Conservation (phyloP, 345 rosid genomes). For the Leavenworthia alabamica region DNA sequence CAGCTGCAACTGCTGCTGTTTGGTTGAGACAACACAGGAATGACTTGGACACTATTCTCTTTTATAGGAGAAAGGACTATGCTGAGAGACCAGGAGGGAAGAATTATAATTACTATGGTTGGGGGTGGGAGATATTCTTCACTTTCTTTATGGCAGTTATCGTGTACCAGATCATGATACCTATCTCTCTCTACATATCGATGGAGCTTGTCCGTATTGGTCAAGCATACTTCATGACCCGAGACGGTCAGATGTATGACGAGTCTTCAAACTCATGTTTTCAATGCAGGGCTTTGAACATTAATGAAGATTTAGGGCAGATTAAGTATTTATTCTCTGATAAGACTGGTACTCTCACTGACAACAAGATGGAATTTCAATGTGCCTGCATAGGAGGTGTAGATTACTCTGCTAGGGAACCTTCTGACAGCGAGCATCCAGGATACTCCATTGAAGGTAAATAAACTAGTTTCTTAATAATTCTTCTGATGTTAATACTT, state of each 20-base stretch:
- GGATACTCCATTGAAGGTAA: slow-evolving; percentile 63
- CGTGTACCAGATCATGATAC: slow-evolving; percentile 98
- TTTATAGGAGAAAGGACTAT: slow-evolving; percentile 59
- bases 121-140: slow-evolving; percentile 88
- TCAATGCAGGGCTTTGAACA: slow-evolving; percentile 93
- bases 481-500: background rate
- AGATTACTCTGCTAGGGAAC: slow-evolving; percentile 57
- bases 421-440: slow-evolving; percentile 32
- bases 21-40: slow-evolving; percentile 69
- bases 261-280: slow-evolving; percentile 72
- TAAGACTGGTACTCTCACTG: slow-evolving; percentile 98
- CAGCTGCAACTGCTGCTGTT: slow-evolving; percentile 59
- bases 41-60: slow-evolving; percentile 58
- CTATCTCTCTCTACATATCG: slow-evolving; percentile 95
- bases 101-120: slow-evolving; percentile 71
- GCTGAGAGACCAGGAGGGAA: slow-evolving; percentile 29
- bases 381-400: slow-evolving; percentile 91
- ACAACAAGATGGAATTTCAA: slow-evolving; percentile 97
- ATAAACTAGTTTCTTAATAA: background rate
- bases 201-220: slow-evolving; percentile 99
- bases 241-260: slow-evolving; percentile 65
- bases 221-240: slow-evolving; percentile 95
- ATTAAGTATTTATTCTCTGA: slow-evolving; percentile 94
- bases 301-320: slow-evolving; percentile 98
- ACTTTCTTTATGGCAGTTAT: slow-evolving; percentile 93